These are phyloP conservation scores for Stipa capillata DNA, from an alignment of 176 grass and related monocot genomes.

Conservation along the genomic window DNA sequence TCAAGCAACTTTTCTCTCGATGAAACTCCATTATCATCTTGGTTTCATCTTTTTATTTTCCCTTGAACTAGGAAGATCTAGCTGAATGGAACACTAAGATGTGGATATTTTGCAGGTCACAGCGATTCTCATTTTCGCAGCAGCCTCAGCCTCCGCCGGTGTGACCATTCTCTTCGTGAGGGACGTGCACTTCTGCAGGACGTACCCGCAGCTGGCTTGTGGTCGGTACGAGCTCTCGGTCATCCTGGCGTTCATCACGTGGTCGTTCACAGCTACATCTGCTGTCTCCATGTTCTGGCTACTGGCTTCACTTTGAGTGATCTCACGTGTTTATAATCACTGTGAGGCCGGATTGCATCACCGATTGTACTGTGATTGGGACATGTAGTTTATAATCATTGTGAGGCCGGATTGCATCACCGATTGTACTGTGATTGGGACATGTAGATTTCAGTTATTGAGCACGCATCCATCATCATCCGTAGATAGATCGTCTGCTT, in stretches of 20 bases:
- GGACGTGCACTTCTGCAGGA: conserved; percentile 52
- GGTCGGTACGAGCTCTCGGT: conserved; percentile 37
- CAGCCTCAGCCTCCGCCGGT: conserved; percentile 45
- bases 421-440: neutral
- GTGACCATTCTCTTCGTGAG: conserved; percentile 47
- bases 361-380: neutral
- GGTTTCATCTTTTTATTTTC: neutral
- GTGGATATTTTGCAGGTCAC: conserved; percentile 24
- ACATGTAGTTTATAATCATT: neutral
- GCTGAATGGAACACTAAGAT: neutral
- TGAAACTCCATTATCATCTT: no score
- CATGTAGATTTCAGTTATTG: neutral
- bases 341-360: neutral
- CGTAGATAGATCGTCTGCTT: neutral
- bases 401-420: neutral
- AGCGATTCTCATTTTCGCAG: conserved; percentile 47
- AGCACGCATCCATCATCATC: neutral
- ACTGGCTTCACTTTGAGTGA: conserved; percentile 38
- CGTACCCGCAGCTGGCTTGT: conserved; percentile 44
- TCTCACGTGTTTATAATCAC: neutral
- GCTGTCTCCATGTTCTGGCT: conserved; percentile 63
- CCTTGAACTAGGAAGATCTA: neutral
- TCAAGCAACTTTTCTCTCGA: no score
- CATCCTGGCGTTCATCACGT: conserved; percentile 54
- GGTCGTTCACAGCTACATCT: conserved; percentile 55